phyloP scores from a whole-genome alignment of 352 stramenopile species.

The Aphanomyces cochlioides region DNA sequence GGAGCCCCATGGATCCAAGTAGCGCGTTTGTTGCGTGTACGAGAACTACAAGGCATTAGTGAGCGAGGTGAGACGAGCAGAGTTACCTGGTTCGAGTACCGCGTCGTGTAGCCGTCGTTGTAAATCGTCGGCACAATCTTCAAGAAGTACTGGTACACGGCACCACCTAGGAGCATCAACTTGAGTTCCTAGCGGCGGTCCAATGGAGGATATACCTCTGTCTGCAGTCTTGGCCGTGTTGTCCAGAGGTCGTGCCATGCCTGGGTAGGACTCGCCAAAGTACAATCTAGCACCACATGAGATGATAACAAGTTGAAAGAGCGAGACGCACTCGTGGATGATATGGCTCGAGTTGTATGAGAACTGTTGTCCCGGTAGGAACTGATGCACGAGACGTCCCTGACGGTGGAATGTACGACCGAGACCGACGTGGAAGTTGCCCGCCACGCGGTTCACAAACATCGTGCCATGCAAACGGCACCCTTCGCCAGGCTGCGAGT shows the following conservation, averaged over 20 bases:
- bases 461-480: constrained; percentile 78
- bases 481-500: constrained; percentile 72
- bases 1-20: constrained; percentile 59
- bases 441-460: constrained; percentile 80
- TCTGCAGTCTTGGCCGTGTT: constrained; percentile 47
- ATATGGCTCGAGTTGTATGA: constrained; percentile 77
- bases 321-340: constrained; percentile 48
- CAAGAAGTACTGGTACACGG: constrained; percentile 86
- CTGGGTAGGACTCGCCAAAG: constrained; percentile 57
- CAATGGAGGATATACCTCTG: not conserved
- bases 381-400: constrained; percentile 76
- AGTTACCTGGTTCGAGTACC: constrained; percentile 66
- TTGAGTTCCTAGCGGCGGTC: constrained; percentile 2
- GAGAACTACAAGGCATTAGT: constrained; percentile 48
- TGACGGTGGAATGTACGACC: constrained; percentile 77
- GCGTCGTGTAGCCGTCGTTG: constrained; percentile 60
- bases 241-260: constrained; percentile 47
- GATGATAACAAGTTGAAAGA: not conserved
- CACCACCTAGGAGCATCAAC: constrained; percentile 42
- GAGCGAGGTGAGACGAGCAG: not conserved
- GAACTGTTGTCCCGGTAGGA: constrained; percentile 69
- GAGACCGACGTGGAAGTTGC: constrained; percentile 82
- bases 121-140: constrained; percentile 86
- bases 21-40: constrained; percentile 76
- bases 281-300: constrained; percentile 41